Conservation (phyloP, 345 rosid species). For the Balakata baccata region DNA sequence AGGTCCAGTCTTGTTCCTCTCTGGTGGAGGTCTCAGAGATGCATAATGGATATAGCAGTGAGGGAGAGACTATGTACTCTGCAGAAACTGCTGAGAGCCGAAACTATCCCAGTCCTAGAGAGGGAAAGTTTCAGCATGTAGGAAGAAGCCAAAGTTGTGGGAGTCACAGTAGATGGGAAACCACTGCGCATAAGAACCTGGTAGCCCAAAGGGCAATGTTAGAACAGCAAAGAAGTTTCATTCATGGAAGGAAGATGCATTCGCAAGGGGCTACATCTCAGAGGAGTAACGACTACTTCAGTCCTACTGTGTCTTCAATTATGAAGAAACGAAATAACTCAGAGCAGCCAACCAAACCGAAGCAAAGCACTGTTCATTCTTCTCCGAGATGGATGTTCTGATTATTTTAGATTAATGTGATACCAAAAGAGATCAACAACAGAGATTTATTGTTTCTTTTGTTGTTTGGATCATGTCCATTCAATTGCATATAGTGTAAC, state of each 20-base stretch:
- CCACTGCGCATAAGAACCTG: constrained; percentile 43
- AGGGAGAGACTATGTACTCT: constrained; percentile 95
- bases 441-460: constrained; percentile 18
- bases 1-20: constrained; percentile 57
- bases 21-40: constrained; percentile 37
- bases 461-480: constrained; percentile 13
- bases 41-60: constrained; percentile 60
- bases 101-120: constrained; percentile 76
- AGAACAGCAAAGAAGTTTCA: constrained; percentile 72
- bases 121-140: constrained; percentile 57
- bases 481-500: constrained; percentile 26
- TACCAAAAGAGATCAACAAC: constrained; percentile 25
- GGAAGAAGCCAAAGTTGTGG: constrained; percentile 95
- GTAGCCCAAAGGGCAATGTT: constrained; percentile 48
- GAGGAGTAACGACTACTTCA: constrained; percentile 84
- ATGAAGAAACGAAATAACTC: constrained; percentile 73
- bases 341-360: constrained; percentile 46
- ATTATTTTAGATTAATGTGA: constrained; percentile 18
- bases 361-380: constrained; percentile 52
- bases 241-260: constrained; percentile 66
- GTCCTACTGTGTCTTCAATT: constrained; percentile 86
- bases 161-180: constrained; percentile 71
- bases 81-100: constrained; percentile 98
- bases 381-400: constrained; percentile 85
- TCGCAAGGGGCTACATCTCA: constrained; percentile 84